Evolutionary conservation across 2,329 filamentous ascomycete species (phyloP).

Genomic region (Coniella vitis): DNA sequence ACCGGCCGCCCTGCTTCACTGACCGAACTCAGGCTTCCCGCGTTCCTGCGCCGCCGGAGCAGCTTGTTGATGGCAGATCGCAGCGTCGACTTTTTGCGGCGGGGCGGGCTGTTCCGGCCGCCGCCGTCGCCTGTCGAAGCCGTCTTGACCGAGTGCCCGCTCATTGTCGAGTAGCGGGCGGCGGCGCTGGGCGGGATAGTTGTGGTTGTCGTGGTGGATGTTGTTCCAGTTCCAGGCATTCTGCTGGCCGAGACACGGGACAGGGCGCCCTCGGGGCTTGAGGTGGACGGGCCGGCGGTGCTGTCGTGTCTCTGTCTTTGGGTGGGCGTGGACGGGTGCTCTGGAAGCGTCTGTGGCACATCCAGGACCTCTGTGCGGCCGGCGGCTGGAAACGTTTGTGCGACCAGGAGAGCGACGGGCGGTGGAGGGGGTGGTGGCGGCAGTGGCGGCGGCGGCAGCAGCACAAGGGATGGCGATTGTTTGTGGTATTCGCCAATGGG

Average conservation of each 20-base stretch:
- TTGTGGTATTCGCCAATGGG: conserved; percentile 22
- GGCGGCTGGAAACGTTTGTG: not conserved
- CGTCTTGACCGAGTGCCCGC: conserved; percentile 31
- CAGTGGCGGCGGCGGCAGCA: not conserved
- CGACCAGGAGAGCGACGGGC: not conserved
- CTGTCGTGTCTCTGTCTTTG: conserved; percentile 12
- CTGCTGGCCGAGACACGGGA: conserved; percentile 8
- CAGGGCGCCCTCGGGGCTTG: conserved; percentile 14
- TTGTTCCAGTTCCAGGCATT: conserved; percentile 19
- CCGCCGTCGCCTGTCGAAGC: conserved; percentile 15
- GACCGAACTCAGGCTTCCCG: conserved; percentile 25
- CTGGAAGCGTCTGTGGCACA: conserved; percentile 16
- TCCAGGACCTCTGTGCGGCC: conserved; percentile 15
- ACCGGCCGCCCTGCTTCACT: conserved; percentile 23
- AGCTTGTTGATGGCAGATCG: conserved; percentile 49
- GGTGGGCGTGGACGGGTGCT: conserved; percentile 21
- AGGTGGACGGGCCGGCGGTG: conserved; percentile 14
- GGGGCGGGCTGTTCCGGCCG: conserved; percentile 26
- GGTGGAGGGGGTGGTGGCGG: not conserved
- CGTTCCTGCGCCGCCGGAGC: conserved; percentile 52
- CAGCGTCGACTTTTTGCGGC: conserved; percentile 52
- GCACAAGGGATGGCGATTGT: conserved; percentile 1
- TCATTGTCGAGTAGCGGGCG: conserved; percentile 42
- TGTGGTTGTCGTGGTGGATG: conserved; percentile 29
- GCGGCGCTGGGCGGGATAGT: conserved; percentile 25